A percentile compares a stretch with the other conserved stretches of the same genome.
Conservation (phyloP, 441 rosid species). For the Gossypium davidsonii region DNA sequence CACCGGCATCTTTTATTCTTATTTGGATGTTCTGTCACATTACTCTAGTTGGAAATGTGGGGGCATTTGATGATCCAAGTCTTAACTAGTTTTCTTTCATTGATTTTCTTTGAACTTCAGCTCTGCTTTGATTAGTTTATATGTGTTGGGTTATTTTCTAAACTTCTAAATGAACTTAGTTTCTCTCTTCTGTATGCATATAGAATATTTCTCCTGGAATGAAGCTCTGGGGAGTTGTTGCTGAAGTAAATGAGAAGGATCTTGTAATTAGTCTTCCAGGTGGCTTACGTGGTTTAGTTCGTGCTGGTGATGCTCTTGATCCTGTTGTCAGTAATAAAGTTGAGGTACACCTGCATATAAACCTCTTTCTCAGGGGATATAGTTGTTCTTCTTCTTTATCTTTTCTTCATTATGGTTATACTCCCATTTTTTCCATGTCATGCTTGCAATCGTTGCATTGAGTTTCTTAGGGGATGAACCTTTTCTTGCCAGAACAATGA, state of each 20-base stretch:
- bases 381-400: not conserved
- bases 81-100: not conserved
- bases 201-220: slow-evolving; percentile 92
- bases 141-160: slow-evolving; percentile 4
- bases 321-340: slow-evolving; percentile 44
- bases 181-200: slow-evolving; percentile 9
- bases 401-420: not conserved
- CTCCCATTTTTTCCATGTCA: not conserved
- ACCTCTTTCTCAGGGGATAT: not conserved
- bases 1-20: not conserved
- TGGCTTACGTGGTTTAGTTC: slow-evolving; percentile 88
- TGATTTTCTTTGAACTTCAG: not conserved
- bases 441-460: not conserved
- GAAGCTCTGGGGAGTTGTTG: slow-evolving; percentile 95
- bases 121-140: slow-evolving; percentile 1
- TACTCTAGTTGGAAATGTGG: not conserved
- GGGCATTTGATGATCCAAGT: not conserved
- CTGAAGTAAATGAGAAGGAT: slow-evolving; percentile 93
- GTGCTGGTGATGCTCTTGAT: slow-evolving; percentile 72
- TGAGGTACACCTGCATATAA: slow-evolving; percentile 38
- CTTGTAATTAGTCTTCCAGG: slow-evolving; percentile 89
- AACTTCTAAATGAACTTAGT: slow-evolving; percentile 13
- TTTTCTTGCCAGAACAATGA: slow-evolving; percentile 45
- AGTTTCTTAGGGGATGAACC: not conserved
- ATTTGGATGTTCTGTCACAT: not conserved